These are phyloP conservation scores for Fragilaria crotonensis DNA, from an alignment of 108 stramenopile species.

Conservation along the genomic window DNA sequence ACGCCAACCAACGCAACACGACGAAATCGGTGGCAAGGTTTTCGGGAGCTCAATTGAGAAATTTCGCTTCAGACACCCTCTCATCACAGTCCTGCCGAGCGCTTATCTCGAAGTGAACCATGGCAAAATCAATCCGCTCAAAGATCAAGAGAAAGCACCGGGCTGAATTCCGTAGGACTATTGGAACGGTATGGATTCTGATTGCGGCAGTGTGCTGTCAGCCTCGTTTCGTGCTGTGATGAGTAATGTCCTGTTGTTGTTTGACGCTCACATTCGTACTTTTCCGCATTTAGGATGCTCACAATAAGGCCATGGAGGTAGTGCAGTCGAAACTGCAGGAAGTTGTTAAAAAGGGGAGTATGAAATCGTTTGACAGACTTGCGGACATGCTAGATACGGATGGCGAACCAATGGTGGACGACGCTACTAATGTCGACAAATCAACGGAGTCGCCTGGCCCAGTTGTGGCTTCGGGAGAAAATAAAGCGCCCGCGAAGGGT, in stretches of 20 bases:
- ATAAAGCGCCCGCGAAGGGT: neutral
- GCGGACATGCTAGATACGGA: neutral
- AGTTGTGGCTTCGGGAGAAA: conserved; percentile 1
- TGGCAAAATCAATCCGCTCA: conserved; percentile 82
- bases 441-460: too few relatives aligned
- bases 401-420: neutral
- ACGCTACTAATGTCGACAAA: neutral
- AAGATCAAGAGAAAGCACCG: conserved; percentile 73
- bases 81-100: too few relatives aligned
- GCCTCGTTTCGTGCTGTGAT: too few relatives aligned
- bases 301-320: conserved; percentile 50
- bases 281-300: conserved; percentile 32
- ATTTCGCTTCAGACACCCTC: too few relatives aligned
- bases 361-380: neutral
- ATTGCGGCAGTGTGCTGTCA: neutral
- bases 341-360: conserved; percentile 18
- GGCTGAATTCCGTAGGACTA: conserved; percentile 70
- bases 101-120: too few relatives aligned
- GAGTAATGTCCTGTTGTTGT: too few relatives aligned
- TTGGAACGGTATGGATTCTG: conserved; percentile 56
- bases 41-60: too few relatives aligned
- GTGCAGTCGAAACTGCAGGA: conserved; percentile 53
- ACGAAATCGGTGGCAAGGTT: too few relatives aligned
- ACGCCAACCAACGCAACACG: too few relatives aligned
- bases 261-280: neutral